Percentiles rank a stretch among this genome's conserved stretches.
Evolutionary conservation across 352 stramenopile genomes (phyloP).

Genomic region (Phytopythium ostracodes): DNA sequence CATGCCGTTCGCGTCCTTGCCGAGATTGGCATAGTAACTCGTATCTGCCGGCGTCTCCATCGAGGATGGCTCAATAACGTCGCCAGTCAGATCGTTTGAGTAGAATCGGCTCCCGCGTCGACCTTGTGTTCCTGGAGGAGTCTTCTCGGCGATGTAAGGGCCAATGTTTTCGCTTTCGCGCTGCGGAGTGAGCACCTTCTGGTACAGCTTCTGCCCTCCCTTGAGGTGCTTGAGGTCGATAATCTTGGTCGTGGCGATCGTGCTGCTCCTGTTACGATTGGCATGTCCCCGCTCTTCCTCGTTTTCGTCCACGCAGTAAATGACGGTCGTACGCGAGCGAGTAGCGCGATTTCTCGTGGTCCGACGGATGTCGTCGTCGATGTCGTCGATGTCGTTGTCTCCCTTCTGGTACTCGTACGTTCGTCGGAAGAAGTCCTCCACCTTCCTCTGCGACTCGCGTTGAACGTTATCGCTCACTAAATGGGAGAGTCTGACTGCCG

Average conservation of each 20-base stretch:
- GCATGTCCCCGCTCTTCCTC: constrained; percentile 7
- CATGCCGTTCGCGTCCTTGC: not conserved
- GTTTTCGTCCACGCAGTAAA: constrained; percentile 20
- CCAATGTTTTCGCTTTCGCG: not conserved
- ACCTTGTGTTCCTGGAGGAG: not conserved
- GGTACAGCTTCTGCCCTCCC: not conserved
- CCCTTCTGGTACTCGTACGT: constrained; percentile 25
- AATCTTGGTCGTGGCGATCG: constrained; percentile 20
- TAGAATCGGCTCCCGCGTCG: not conserved
- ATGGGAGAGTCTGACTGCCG: constrained; percentile 13
- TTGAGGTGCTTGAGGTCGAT: constrained; percentile 28
- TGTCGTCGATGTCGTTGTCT: constrained; percentile 16
- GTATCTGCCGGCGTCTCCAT: not conserved
- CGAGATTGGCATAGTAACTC: not conserved
- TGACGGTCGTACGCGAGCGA: constrained; percentile 26
- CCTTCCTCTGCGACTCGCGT: constrained; percentile 32
- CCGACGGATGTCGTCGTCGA: constrained; percentile 17
- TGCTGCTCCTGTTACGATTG: constrained; percentile 8
- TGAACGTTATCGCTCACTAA: constrained; percentile 38
- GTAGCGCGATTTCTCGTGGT: constrained; percentile 15
- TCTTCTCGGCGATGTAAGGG: not conserved
- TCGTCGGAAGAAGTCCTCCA: constrained; percentile 46
- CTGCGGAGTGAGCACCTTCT: constrained; percentile 2
- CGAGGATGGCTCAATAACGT: not conserved
- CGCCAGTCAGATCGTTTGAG: not conserved